phyloP scores from a whole-genome alignment of 2,329 filamentous ascomycete genomes.

The Periconia sp. region DNA sequence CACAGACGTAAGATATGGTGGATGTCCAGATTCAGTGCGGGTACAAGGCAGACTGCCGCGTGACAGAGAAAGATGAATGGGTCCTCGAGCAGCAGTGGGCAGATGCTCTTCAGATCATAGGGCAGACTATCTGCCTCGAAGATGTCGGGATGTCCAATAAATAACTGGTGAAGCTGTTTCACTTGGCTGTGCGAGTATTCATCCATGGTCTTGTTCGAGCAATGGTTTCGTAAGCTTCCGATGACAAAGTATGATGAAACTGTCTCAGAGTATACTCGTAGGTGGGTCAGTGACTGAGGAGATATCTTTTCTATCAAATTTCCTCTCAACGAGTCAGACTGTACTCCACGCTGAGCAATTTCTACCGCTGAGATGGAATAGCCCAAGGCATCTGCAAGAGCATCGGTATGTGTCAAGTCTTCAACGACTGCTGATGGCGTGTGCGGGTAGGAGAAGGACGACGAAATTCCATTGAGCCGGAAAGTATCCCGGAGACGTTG shows the following conservation, averaged over 20 bases:
- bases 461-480: conserved; percentile 56
- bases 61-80: conserved; percentile 83
- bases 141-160: conserved; percentile 61
- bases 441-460: conserved; percentile 53
- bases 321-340: conserved; percentile 69
- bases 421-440: conserved; percentile 48
- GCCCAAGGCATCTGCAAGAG: conserved; percentile 71
- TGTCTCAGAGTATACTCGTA: conserved; percentile 88
- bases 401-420: conserved; percentile 61
- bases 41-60: conserved; percentile 72
- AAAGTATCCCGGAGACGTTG: conserved; percentile 63
- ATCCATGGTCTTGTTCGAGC: conserved; percentile 65
- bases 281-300: conserved; percentile 81
- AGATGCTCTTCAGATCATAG: conserved; percentile 51
- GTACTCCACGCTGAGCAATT: conserved; percentile 87
- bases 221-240: conserved; percentile 68
- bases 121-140: conserved; percentile 43
- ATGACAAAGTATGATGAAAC: conserved; percentile 83
- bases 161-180: conserved; percentile 77
- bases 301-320: conserved; percentile 85
- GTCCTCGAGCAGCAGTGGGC: conserved; percentile 70
- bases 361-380: conserved; percentile 88
- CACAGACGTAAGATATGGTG: conserved; percentile 82
- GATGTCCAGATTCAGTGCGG: conserved; percentile 73
- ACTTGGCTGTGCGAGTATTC: conserved; percentile 74